These are phyloP conservation scores for Leccinum truebloodii DNA, from an alignment of 768 basidiomycete genomes.

Conservation along the genomic window DNA sequence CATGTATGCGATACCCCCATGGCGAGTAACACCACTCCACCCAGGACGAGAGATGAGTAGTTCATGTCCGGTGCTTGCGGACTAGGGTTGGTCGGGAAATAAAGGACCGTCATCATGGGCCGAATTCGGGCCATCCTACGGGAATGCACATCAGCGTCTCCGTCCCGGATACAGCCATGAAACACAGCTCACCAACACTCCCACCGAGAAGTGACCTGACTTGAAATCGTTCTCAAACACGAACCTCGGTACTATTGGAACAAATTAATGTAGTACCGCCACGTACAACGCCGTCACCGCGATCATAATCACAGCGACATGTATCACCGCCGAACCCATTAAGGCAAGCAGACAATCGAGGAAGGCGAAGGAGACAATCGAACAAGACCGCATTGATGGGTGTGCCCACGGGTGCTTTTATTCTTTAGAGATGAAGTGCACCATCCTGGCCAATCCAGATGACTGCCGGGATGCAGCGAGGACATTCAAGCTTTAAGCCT, in stretches of 20 bases:
- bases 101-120: no score
- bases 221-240: conserved; percentile 43
- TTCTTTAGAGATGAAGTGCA: conserved; percentile 60
- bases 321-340: conserved; percentile 51
- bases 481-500: conserved; percentile 37
- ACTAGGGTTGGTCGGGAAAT: no score
- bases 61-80: no score
- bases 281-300: conserved; percentile 43
- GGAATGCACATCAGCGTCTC: not conserved
- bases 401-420: conserved; percentile 40
- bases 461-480: conserved; percentile 52
- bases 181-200: conserved; percentile 33
- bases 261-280: conserved; percentile 34
- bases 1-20: no score
- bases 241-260: conserved; percentile 47
- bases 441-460: conserved; percentile 59
- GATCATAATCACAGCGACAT: conserved; percentile 55
- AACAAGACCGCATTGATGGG: conserved; percentile 47
- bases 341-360: conserved; percentile 46
- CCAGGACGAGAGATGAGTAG: no score
- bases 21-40: no score
- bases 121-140: no score
- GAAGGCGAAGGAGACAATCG: no score
- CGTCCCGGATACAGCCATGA: no score
- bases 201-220: conserved; percentile 48